These are phyloP conservation scores for Vachellia pachyceras DNA, from an alignment of 306 rosid species.

Conservation along the genomic window DNA sequence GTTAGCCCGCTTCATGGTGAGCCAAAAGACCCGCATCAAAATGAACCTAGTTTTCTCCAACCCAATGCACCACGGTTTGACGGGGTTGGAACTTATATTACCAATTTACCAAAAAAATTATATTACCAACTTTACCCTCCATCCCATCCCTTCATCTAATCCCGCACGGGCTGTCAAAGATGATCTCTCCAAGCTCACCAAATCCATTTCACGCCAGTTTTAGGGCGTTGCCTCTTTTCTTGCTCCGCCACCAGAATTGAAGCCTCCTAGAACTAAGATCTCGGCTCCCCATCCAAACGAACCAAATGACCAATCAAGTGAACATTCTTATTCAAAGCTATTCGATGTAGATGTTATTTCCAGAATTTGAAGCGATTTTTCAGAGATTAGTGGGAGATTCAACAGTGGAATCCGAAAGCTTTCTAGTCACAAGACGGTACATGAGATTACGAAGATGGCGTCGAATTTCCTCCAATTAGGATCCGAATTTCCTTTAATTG, in stretches of 20 bases:
- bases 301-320: conserved; percentile 12
- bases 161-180: conserved; percentile 79
- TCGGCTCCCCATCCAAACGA: conserved; percentile 37
- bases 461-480: conserved; percentile 85
- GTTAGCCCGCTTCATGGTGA: no score
- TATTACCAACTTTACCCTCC: no score
- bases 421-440: conserved; percentile 64
- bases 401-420: conserved; percentile 83
- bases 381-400: conserved; percentile 82
- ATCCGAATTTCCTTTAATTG: conserved; percentile 38
- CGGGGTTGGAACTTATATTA: no score
- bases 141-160: conserved; percentile 49
- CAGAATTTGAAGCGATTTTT: conserved; percentile 88
- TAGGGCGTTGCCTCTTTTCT: conserved; percentile 96
- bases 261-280: conserved; percentile 30
- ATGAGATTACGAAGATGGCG: conserved; percentile 91
- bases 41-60: no score
- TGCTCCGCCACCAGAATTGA: conserved; percentile 74
- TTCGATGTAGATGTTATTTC: conserved; percentile 76
- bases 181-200: conserved; percentile 75
- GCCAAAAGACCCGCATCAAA: no score
- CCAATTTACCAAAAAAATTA: no score
- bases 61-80: no score
- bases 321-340: conserved; percentile 19
- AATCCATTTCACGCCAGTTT: conserved; percentile 72